Evolutionary conservation across 139 green algal species (phyloP).

Genomic region (Chlamydomonas schloesseri): DNA sequence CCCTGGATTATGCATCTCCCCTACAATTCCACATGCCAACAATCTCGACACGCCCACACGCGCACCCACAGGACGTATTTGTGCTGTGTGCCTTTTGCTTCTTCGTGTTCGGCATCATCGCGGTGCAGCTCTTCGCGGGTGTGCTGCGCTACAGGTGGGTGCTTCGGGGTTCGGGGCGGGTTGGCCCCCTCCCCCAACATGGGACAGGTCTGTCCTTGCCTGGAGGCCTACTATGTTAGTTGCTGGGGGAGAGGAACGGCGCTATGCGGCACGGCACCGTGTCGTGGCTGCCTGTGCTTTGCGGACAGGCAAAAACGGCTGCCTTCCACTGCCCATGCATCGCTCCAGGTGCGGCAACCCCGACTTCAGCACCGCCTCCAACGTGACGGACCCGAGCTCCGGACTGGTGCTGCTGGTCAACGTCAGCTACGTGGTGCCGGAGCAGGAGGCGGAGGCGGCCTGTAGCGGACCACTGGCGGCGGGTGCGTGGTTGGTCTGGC

Average conservation of each 20-base stretch:
- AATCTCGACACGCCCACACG: too few relatives aligned
- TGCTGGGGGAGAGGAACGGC: too few relatives aligned
- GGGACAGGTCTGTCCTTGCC: too few relatives aligned
- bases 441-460: conserved; percentile 11
- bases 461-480: conserved; percentile 54
- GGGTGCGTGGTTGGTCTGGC: conserved; percentile 2
- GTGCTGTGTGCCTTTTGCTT: conserved; percentile 78
- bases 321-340: too few relatives aligned
- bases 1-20: too few relatives aligned
- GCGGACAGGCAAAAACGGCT: too few relatives aligned
- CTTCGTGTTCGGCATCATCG: conserved; percentile 74
- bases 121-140: conserved; percentile 25
- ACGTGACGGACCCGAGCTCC: background rate
- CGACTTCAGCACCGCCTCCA: conserved; percentile 13
- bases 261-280: too few relatives aligned
- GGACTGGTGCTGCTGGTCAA: background rate
- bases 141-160: conserved; percentile 16
- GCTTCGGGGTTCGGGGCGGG: too few relatives aligned
- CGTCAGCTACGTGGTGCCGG: conserved; percentile 46
- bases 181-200: too few relatives aligned
- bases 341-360: conserved; percentile 52
- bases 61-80: conserved; percentile 70
- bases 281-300: too few relatives aligned
- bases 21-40: too few relatives aligned
- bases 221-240: too few relatives aligned